These are phyloP conservation scores for Escallonia herrerae DNA, from an alignment of 129 eudicot genomes.

Conservation along the genomic window DNA sequence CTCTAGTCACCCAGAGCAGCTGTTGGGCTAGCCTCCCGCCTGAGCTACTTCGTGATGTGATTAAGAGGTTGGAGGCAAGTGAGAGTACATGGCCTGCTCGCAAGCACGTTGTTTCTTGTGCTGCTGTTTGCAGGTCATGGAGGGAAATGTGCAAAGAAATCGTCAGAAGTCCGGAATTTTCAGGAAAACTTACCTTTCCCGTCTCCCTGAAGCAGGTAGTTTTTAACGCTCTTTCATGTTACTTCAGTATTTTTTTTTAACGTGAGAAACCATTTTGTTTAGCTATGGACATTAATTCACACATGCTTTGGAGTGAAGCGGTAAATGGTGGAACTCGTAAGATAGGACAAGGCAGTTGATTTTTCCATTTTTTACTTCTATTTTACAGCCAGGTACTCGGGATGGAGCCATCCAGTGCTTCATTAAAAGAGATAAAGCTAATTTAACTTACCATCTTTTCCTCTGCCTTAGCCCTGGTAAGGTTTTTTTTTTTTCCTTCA, in stretches of 20 bases:
- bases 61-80: constrained; percentile 42
- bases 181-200: constrained; percentile 45
- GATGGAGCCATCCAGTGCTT: constrained; percentile 50
- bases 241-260: no score
- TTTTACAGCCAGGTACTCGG: constrained; percentile 40
- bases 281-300: no score
- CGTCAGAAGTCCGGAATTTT: constrained; percentile 35
- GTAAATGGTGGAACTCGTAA: no score
- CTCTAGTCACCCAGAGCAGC: constrained; percentile 40
- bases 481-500: neutral
- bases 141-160: constrained; percentile 49
- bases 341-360: neutral
- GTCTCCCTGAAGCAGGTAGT: constrained; percentile 52
- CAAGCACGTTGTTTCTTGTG: constrained; percentile 49
- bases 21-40: constrained; percentile 54
- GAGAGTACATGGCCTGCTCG: constrained; percentile 48
- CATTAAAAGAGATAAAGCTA: constrained; percentile 48
- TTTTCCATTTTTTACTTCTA: neutral
- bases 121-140: constrained; percentile 49
- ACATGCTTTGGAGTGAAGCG: no score
- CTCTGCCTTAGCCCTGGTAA: constrained; percentile 50
- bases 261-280: no score
- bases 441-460: constrained; percentile 41
- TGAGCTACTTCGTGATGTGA: constrained; percentile 41
- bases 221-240: no score